Percentiles rank a stretch among this genome's conserved stretches.
These are phyloP conservation scores for Trichoderma koningii DNA, from an alignment of 2,329 filamentous ascomycete genomes.

Conservation along the genomic window DNA sequence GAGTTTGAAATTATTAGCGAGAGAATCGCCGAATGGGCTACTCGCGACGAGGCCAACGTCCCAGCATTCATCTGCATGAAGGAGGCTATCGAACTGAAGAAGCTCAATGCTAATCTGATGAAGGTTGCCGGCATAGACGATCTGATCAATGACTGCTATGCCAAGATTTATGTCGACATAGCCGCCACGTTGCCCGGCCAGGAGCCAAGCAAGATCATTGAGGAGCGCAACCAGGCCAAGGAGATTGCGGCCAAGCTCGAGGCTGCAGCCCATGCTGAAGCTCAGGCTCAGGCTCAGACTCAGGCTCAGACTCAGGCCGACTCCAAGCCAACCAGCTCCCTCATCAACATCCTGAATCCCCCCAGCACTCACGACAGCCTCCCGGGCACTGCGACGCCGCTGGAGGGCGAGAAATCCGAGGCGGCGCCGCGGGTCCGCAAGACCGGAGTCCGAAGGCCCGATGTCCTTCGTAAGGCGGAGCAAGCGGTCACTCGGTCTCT, in stretches of 20 bases:
- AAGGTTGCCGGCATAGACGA: conserved; percentile 87
- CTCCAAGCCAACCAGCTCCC: conserved; percentile 40
- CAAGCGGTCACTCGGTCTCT: conserved; percentile 55
- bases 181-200: conserved; percentile 59
- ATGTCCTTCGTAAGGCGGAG: conserved; percentile 64
- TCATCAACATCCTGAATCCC: conserved; percentile 49
- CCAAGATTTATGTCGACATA: conserved; percentile 70
- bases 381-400: conserved; percentile 40
- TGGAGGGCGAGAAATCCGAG: conserved; percentile 47
- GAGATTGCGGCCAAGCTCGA: conserved; percentile 46
- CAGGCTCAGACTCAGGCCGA: conserved; percentile 36
- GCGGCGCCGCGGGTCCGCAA: conserved; percentile 45
- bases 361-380: conserved; percentile 44
- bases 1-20: conserved; percentile 61
- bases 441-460: conserved; percentile 54
- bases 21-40: conserved; percentile 58
- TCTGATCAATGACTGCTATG: conserved; percentile 88
- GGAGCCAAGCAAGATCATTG: conserved; percentile 51
- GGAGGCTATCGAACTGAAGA: conserved; percentile 61
- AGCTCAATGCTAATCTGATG: conserved; percentile 83
- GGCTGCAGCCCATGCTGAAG: conserved; percentile 37
- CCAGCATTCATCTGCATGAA: conserved; percentile 57
- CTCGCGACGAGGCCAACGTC: conserved; percentile 42
- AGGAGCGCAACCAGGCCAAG: conserved; percentile 47
- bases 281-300: conserved; percentile 36